A percentile compares a stretch with the other conserved stretches of the same genome.
Conservation (phyloP, 306 rosid genomes). For the Gleditsia sinensis region DNA sequence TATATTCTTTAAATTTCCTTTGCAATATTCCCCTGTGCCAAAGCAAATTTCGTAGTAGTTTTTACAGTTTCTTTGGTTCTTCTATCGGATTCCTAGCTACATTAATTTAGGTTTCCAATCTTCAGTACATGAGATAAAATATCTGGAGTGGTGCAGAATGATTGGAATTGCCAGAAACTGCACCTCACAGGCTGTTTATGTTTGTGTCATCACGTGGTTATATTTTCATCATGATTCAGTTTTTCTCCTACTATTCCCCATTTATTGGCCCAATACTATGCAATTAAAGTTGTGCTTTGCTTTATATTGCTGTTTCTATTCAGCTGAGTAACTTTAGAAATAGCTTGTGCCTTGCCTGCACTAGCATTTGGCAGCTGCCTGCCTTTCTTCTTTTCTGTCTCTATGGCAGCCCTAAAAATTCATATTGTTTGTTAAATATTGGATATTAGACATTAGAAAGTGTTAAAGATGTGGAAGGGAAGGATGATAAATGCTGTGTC, state of each 20-base stretch:
- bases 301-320: conserved; percentile 28
- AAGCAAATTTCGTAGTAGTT: conserved; percentile 25
- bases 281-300: conserved; percentile 25
- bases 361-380: conserved; percentile 6
- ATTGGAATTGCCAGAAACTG: conserved; percentile 30
- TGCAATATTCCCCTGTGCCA: conserved; percentile 29
- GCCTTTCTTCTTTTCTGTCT: background rate
- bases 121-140: conserved; percentile 7
- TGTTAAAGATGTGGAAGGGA: background rate
- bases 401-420: background rate
- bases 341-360: conserved; percentile 10
- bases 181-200: conserved; percentile 23
- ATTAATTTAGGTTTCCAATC: conserved; percentile 28
- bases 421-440: background rate
- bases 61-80: conserved; percentile 25
- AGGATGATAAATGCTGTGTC: background rate
- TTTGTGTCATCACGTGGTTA: conserved; percentile 1
- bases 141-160: conserved; percentile 3
- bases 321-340: background rate
- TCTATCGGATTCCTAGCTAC: conserved; percentile 26
- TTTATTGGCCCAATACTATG: conserved; percentile 7
- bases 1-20: conserved; percentile 29
- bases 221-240: background rate
- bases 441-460: background rate
- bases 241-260: background rate